Conservation (phyloP, 495 filamentous ascomycete genomes). For the Lophium mytilinum region DNA sequence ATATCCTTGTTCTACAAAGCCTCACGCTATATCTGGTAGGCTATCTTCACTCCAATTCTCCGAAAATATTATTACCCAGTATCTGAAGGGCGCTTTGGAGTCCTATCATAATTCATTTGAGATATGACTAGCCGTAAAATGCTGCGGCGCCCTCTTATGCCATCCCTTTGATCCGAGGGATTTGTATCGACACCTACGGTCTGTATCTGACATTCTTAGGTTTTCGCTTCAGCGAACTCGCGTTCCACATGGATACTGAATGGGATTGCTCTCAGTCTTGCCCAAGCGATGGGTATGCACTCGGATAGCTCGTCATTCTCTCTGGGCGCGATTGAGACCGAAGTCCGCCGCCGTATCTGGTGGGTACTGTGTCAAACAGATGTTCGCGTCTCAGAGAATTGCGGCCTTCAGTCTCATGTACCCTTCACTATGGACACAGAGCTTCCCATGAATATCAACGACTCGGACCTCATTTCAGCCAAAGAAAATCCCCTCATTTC, state of each 20-base stretch:
- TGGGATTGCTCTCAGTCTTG: conserved; percentile 8
- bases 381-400: conserved; percentile 6
- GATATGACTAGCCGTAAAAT: too few species aligned
- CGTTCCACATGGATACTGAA: conserved; percentile 13
- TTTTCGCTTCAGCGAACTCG: background rate
- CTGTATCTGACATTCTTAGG: background rate
- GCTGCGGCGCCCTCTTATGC: background rate
- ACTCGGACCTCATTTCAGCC: conserved; percentile 5
- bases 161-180: background rate
- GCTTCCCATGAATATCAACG: conserved; percentile 13
- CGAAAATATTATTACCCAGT: background rate
- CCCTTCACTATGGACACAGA: conserved; percentile 1
- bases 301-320: conserved; percentile 1
- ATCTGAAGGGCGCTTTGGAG: background rate
- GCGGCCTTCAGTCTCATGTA: conserved; percentile 12
- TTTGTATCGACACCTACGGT: too few species aligned
- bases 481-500: background rate
- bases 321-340: conserved; percentile 1
- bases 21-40: conserved; percentile 10
- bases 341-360: conserved; percentile 16
- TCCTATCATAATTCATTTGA: too few species aligned
- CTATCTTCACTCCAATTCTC: background rate
- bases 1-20: conserved; percentile 8
- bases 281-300: conserved; percentile 17
- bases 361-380: conserved; percentile 14